Evolutionary conservation across 257 asterid genomes (phyloP).

Genomic region (Echium plantagineum): DNA sequence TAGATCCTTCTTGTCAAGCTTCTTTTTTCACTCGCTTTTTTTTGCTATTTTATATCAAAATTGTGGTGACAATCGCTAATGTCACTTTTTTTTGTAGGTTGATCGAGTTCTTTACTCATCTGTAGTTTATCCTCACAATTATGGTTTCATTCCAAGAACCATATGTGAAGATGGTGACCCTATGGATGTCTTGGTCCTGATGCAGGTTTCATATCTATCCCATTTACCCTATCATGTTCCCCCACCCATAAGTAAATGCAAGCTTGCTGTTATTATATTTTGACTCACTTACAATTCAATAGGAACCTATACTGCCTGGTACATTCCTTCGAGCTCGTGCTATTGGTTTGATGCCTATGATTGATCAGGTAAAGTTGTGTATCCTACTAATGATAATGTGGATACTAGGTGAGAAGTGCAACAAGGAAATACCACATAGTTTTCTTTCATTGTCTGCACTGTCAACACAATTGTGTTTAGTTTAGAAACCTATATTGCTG

Average conservation of each 20-base stretch:
- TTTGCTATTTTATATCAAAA: no score
- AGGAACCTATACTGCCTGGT: conserved; percentile 90
- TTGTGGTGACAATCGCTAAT: not conserved
- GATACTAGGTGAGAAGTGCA: no score
- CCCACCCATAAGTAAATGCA: not conserved
- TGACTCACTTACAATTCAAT: not conserved
- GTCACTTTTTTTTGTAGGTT: conserved; percentile 32
- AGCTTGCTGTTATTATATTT: not conserved
- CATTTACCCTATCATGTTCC: not conserved
- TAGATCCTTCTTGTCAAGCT: no score
- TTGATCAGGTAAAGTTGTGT: conserved; percentile 57
- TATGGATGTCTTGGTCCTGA: conserved; percentile 71
- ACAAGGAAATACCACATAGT: no score
- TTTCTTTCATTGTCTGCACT: no score
- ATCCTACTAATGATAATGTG: no score
- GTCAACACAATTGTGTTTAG: no score
- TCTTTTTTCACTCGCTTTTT: no score
- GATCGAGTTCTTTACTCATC: conserved; percentile 87
- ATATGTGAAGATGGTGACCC: conserved; percentile 90
- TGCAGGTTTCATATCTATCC: conserved; percentile 55
- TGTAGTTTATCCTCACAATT: conserved; percentile 92
- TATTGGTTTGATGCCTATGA: conserved; percentile 97
- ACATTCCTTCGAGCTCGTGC: conserved; percentile 92
- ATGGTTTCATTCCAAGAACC: conserved; percentile 84
- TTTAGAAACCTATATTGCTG: not conserved